Conservation (phyloP, 208 protist genomes). For the Wallacemonas sp. region DNA sequence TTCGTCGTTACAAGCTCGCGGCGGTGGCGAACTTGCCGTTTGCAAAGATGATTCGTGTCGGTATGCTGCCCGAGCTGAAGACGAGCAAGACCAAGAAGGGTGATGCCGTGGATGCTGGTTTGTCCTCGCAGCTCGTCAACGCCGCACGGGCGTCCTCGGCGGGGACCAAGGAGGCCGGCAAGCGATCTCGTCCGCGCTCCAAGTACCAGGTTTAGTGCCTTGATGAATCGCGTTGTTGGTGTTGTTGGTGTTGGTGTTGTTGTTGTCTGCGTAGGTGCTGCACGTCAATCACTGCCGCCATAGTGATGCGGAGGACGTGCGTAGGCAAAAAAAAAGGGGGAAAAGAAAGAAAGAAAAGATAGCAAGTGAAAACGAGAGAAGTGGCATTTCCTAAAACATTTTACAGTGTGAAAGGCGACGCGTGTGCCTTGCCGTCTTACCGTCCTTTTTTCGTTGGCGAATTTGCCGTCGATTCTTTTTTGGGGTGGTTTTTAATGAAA, state of each 20-base stretch:
- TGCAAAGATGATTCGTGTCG: slow-evolving; percentile 90
- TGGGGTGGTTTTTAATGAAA: too few species aligned
- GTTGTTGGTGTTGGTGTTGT: background rate
- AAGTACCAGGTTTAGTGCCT: slow-evolving; percentile 86
- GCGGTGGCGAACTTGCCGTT: slow-evolving; percentile 90
- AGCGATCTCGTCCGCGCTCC: slow-evolving; percentile 76
- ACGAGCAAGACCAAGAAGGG: slow-evolving; percentile 88
- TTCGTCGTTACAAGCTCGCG: slow-evolving; percentile 89
- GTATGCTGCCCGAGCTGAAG: slow-evolving; percentile 92
- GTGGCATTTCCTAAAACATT: background rate
- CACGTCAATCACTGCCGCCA: too few species aligned
- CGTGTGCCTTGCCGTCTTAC: too few species aligned
- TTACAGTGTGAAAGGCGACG: too few species aligned
- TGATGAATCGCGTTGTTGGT: background rate
- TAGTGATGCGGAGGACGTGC: too few species aligned
- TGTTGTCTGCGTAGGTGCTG: background rate
- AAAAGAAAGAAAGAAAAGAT: slow-evolving; percentile 12
- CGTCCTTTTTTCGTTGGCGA: too few species aligned
- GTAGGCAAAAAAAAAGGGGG: background rate
- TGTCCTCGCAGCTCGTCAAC: slow-evolving; percentile 72
- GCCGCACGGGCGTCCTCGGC: slow-evolving; percentile 40
- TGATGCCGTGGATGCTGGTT: slow-evolving; percentile 64
- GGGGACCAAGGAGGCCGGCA: slow-evolving; percentile 56
- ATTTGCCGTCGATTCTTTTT: too few species aligned
- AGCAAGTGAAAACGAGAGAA: background rate